Percentiles rank a stretch among this genome's conserved stretches.
Conservation (phyloP, 1,284 basidiomycete genomes). For the Amylostereum chailletii region DNA sequence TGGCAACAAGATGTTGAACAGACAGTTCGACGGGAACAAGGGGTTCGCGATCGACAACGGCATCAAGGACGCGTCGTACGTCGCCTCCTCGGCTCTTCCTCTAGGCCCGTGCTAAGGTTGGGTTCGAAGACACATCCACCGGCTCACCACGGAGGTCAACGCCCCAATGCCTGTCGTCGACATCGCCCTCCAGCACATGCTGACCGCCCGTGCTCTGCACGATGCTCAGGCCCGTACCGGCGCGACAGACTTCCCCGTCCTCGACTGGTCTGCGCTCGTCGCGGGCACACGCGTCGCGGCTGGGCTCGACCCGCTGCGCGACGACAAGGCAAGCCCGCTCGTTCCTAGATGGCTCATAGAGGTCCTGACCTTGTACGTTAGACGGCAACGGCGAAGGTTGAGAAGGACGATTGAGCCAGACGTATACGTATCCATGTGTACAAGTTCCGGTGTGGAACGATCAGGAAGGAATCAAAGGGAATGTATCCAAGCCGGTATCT, state of each 20-base stretch:
- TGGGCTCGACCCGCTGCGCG: slow-evolving; percentile 57
- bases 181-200: slow-evolving; percentile 67
- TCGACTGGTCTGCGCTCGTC: slow-evolving; percentile 70
- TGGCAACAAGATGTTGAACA: slow-evolving; percentile 57
- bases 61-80: slow-evolving; percentile 70
- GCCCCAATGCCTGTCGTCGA: slow-evolving; percentile 80
- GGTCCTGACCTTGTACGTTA: background rate
- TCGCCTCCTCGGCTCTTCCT: slow-evolving; percentile 6
- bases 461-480: background rate
- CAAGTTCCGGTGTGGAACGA: background rate
- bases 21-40: slow-evolving; percentile 67
- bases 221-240: slow-evolving; percentile 36
- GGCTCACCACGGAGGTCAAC: slow-evolving; percentile 53
- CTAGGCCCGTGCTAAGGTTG: background rate
- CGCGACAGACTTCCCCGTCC: slow-evolving; percentile 34
- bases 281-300: slow-evolving; percentile 63
- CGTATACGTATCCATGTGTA: background rate
- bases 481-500: no score
- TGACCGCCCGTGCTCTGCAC: slow-evolving; percentile 70
- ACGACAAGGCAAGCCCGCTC: slow-evolving; percentile 24
- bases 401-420: background rate
- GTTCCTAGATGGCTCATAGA: background rate
- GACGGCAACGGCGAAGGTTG: background rate
- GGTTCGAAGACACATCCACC: slow-evolving; percentile 47
- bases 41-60: slow-evolving; percentile 89